These are phyloP conservation scores for barrel medic (Medicago truncatula) DNA, from an alignment of 306 rosid genomes.

Conservation along the genomic window DNA sequence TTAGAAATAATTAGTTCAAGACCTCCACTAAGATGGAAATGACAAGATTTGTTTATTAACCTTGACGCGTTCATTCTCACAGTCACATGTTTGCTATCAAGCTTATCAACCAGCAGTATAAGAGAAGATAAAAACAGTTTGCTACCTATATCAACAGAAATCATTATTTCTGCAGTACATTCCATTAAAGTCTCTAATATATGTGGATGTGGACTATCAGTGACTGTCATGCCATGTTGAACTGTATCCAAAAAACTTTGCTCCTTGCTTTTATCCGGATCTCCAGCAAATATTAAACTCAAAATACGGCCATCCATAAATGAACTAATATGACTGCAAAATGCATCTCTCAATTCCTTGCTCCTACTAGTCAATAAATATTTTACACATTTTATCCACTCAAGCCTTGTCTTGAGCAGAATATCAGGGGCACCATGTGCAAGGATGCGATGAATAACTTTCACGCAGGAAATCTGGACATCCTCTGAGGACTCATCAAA, in stretches of 20 bases:
- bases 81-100: conserved; percentile 75
- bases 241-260: conserved; percentile 63
- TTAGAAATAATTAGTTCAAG: conserved; percentile 63
- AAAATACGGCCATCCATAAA: conserved; percentile 66
- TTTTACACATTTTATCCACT: conserved; percentile 71
- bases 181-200: conserved; percentile 78
- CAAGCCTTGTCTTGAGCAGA: conserved; percentile 58
- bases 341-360: conserved; percentile 81
- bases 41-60: conserved; percentile 75
- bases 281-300: conserved; percentile 62
- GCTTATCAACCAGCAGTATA: conserved; percentile 84
- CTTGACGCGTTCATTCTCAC: conserved; percentile 83
- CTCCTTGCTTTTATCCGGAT: conserved; percentile 60
- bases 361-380: conserved; percentile 64
- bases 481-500: conserved; percentile 82
- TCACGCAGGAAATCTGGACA: conserved; percentile 85
- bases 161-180: conserved; percentile 79
- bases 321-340: conserved; percentile 79
- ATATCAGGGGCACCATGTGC: conserved; percentile 57
- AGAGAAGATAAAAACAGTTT: conserved; percentile 68
- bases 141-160: conserved; percentile 67
- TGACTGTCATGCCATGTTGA: conserved; percentile 57
- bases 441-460: conserved; percentile 69
- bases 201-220: conserved; percentile 64
- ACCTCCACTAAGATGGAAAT: conserved; percentile 79